Conservation (phyloP, 768 basidiomycete genomes). For the Lactarius deliciosus region DNA sequence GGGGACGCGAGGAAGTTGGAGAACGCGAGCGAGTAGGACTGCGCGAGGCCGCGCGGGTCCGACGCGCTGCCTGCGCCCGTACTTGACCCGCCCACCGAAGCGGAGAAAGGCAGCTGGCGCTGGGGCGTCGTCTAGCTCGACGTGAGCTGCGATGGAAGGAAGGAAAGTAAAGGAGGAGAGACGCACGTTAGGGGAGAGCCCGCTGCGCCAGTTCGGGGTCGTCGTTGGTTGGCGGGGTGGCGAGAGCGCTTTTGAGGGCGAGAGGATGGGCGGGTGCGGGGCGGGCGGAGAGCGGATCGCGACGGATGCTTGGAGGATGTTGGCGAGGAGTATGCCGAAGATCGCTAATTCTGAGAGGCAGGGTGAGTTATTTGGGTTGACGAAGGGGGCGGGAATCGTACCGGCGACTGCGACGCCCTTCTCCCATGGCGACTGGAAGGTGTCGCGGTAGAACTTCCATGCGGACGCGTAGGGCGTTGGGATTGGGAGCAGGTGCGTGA, state of each 20-base stretch:
- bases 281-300: conserved; percentile 26
- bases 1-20: neutral
- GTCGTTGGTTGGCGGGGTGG: conserved; percentile 1
- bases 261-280: conserved; percentile 19
- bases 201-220: conserved; percentile 19
- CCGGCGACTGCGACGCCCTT: conserved; percentile 17
- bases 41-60: conserved; percentile 29
- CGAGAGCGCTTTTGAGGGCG: conserved; percentile 19
- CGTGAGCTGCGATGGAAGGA: neutral
- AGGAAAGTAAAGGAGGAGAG: too few species aligned
- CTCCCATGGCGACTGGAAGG: conserved; percentile 27
- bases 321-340: conserved; percentile 20
- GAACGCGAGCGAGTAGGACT: conserved; percentile 27
- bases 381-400: conserved; percentile 1
- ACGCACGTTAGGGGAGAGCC: conserved; percentile 28
- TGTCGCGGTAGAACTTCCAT: conserved; percentile 27
- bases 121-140: conserved; percentile 26
- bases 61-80: conserved; percentile 12
- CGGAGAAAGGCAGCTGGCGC: conserved; percentile 29
- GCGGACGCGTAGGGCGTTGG: conserved; percentile 26
- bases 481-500: conserved; percentile 29
- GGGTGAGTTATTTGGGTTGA: neutral
- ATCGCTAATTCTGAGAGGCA: conserved; percentile 14
- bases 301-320: conserved; percentile 22
- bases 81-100: neutral